Percentiles rank a stretch among this genome's conserved stretches.
These are phyloP conservation scores for Aspergillus nomiae DNA, from an alignment of 2,329 filamentous ascomycete genomes.

Conservation along the genomic window DNA sequence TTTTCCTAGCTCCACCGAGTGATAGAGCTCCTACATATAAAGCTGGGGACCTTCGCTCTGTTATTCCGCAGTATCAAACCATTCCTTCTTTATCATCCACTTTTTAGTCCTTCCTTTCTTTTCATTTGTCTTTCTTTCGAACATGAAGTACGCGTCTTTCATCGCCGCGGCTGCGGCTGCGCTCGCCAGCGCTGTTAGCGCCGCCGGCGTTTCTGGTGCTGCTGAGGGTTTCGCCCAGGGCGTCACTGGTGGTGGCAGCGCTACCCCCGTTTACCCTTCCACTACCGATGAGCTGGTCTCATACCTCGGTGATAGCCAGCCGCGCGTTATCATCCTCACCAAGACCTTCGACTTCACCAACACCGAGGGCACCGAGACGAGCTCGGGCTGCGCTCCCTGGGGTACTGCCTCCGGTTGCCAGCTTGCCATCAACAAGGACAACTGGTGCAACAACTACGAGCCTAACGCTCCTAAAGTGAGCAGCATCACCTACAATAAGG, in stretches of 20 bases:
- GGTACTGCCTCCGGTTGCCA: conserved; percentile 58
- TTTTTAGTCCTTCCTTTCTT: conserved; percentile 1
- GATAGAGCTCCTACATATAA: neutral
- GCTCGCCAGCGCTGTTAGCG: conserved; percentile 17
- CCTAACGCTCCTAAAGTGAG: conserved; percentile 50
- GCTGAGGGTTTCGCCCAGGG: conserved; percentile 55
- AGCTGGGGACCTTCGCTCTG: neutral
- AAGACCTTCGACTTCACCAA: conserved; percentile 24
- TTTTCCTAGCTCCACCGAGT: neutral
- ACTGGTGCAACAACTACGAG: conserved; percentile 64
- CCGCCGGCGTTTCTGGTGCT: conserved; percentile 29
- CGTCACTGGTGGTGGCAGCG: conserved; percentile 62
- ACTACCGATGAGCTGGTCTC: conserved; percentile 59
- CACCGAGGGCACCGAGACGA: conserved; percentile 45
- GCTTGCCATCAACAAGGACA: conserved; percentile 61
- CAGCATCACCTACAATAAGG: conserved; percentile 53
- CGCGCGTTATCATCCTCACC: conserved; percentile 58
- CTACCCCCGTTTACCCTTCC: conserved; percentile 55
- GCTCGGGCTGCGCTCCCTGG: conserved; percentile 61
- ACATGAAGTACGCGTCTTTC: conserved; percentile 21
- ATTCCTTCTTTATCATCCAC: conserved; percentile 6
- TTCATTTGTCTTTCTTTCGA: conserved; percentile 14
- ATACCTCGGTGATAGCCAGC: conserved; percentile 57
- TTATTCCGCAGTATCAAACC: neutral
- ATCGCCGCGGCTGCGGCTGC: conserved; percentile 19